Conservation (phyloP, 2,329 filamentous ascomycete species). For the Metarhizium anisopliae region DNA sequence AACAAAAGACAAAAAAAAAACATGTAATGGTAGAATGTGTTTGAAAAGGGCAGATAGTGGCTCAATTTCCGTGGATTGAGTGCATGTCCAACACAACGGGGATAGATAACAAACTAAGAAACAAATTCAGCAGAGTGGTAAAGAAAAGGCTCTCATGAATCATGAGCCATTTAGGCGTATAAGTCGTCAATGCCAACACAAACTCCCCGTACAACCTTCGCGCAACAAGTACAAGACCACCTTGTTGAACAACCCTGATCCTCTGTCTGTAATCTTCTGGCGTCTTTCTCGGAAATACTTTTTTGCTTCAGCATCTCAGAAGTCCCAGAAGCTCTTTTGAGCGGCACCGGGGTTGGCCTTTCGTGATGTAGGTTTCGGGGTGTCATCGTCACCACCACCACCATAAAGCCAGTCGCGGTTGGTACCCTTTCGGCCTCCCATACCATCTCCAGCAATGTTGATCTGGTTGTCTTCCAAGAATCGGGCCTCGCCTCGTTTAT, state of each 20-base stretch:
- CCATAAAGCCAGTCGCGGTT: conserved; percentile 51
- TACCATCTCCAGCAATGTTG: conserved; percentile 52
- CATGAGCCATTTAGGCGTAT: conserved; percentile 24
- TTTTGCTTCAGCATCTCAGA: conserved; percentile 18
- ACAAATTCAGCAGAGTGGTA: conserved; percentile 5
- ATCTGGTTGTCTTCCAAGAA: conserved; percentile 30
- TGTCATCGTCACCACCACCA: conserved; percentile 38
- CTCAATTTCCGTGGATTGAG: background rate
- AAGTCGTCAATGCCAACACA: conserved; percentile 13
- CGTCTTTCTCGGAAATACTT: background rate
- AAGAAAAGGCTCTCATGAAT: conserved; percentile 19
- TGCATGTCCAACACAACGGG: background rate
- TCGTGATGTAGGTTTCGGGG: conserved; percentile 23
- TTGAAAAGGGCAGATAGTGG: background rate
- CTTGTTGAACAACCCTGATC: conserved; percentile 2
- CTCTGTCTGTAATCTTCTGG: conserved; percentile 5
- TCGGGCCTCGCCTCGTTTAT: conserved; percentile 39
- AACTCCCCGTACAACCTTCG: conserved; percentile 1
- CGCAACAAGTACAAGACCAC: background rate
- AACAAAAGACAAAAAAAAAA: background rate
- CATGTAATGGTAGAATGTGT: background rate
- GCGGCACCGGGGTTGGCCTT: conserved; percentile 19
- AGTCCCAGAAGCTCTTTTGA: conserved; percentile 37
- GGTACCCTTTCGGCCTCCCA: conserved; percentile 51
- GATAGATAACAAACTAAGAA: conserved; percentile 3